Evolutionary conservation across 495 filamentous ascomycete species (phyloP), one percentile per base, ranked within the genome.

Genomic region (Rostrohypoxylon terebratum): DNA sequence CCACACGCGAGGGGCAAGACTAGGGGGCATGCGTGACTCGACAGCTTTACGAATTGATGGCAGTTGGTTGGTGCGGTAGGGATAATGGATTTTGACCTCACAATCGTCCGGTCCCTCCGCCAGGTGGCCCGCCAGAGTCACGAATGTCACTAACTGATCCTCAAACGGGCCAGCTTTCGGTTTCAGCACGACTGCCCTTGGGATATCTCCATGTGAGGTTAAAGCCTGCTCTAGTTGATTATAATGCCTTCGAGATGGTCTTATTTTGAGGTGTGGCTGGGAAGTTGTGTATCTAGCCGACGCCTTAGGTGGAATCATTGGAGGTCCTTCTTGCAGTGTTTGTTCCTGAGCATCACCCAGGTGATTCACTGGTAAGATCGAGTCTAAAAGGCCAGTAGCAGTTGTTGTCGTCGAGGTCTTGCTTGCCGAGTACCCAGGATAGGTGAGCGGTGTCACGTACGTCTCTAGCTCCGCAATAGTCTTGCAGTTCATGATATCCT

Each of bases 121-220:
- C 21, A 61, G 59, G 16, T 70, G 66, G 36, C 74, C 71, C 50
- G 77, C 31, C 3, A 85, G 71, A 14, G 82, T 83, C 33, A 83
- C 66, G 10, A 85, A 72, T 18, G 81, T 82, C 21, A 84, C 78
- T 21, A 83, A 73, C 61, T 80, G 80, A 6, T 79, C 82, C 59
- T 85, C 83, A 20, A 85, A 81, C 16, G 81, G 72, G 11, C 83
- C 83, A 7, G 83, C 83, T 66, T 82, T 84, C 21, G 83, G 83
- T 36, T 79, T 80, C 8, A 84, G 74, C 4, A 82, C 76, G 34
- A 79, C 77, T 34, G 83, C 79, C 59, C 77, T 76, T 20, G 75
- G 77, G 14, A 84, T 71, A 20, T 76, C 69, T 9, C 14, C 36
- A 23, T 71, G 69, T 10, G 59, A 60, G 31, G 59, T 69, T 11